Evolutionary conservation across 768 basidiomycete species (phyloP).

Genomic region (Suillus sp.): DNA sequence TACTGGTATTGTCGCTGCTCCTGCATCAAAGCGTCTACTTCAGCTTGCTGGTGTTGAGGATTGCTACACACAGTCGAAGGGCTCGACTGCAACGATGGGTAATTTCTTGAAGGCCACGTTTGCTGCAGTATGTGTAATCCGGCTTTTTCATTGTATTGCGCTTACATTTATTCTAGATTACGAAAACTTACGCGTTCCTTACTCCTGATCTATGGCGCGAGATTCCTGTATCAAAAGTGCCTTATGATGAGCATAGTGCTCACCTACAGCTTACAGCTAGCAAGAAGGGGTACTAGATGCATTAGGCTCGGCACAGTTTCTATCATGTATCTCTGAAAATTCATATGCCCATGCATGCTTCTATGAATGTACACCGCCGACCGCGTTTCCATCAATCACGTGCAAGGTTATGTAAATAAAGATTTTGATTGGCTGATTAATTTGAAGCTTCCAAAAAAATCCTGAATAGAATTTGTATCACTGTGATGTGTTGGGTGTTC

Average conservation of each 20-base stretch:
- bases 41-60: conserved; percentile 99
- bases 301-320: conserved; percentile 13
- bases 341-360: conserved; percentile 2
- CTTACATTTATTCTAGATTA: conserved; percentile 58
- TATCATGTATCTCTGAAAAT: conserved; percentile 17
- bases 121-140: conserved; percentile 64
- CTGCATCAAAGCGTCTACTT: conserved; percentile 93
- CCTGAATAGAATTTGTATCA: too few species aligned
- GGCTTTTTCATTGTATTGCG: not conserved
- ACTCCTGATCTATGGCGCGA: conserved; percentile 98
- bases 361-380: not conserved
- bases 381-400: too few species aligned
- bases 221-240: conserved; percentile 85
- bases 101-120: conserved; percentile 99
- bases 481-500: too few species aligned
- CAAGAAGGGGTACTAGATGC: conserved; percentile 70
- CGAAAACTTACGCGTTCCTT: conserved; percentile 97
- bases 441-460: not conserved
- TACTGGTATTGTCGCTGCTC: conserved; percentile 99
- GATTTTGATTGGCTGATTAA: not conserved
- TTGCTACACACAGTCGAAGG: conserved; percentile 96
- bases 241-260: conserved; percentile 94
- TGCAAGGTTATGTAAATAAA: too few species aligned
- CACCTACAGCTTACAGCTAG: conserved; percentile 83
- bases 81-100: conserved; percentile 98